Percentiles rank a stretch among this genome's conserved stretches.
Evolutionary conservation across 2,329 filamentous ascomycete species (phyloP).

Genomic region (Pseudocercospora ulei): DNA sequence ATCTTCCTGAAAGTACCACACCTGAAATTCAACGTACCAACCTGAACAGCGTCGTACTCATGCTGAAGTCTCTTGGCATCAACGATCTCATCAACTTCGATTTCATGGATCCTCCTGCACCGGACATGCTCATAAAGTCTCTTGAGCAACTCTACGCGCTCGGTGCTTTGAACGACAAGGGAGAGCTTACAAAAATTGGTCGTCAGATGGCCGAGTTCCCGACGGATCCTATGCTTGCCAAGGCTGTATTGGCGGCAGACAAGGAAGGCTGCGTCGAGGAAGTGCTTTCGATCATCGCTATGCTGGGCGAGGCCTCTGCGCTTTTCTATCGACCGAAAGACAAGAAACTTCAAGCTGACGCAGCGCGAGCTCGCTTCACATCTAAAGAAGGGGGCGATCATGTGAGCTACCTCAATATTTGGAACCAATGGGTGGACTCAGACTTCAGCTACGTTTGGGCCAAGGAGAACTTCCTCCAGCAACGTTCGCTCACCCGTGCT

Average conservation of each 20-base stretch:
- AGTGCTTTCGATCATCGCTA: constrained; percentile 83
- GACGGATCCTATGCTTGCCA: constrained; percentile 81
- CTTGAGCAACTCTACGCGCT: constrained; percentile 86
- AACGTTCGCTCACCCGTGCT: constrained; percentile 76
- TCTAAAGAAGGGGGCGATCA: constrained; percentile 87
- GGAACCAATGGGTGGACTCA: constrained; percentile 87
- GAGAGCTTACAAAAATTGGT: constrained; percentile 80
- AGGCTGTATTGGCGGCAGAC: constrained; percentile 77
- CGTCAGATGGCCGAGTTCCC: constrained; percentile 94
- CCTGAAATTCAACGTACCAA: constrained; percentile 91
- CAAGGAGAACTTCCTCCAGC: constrained; percentile 87
- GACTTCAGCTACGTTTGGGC: constrained; percentile 84
- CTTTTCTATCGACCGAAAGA: constrained; percentile 94
- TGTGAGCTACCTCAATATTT: constrained; percentile 79
- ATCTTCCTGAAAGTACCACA: constrained; percentile 82
- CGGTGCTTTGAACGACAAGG: constrained; percentile 77
- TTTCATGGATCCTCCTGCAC: constrained; percentile 87
- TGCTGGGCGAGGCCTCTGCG: constrained; percentile 78
- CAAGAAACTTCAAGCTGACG: constrained; percentile 93
- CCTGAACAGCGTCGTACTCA: constrained; percentile 70
- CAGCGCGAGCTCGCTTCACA: constrained; percentile 77
- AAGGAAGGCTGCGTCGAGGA: constrained; percentile 90
- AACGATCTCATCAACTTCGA: constrained; percentile 89
- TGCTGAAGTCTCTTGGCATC: constrained; percentile 82
- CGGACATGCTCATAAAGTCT: constrained; percentile 77